Evolutionary conservation across 208 protist genomes (phyloP).

Genomic region (Crithidia sp.): DNA sequence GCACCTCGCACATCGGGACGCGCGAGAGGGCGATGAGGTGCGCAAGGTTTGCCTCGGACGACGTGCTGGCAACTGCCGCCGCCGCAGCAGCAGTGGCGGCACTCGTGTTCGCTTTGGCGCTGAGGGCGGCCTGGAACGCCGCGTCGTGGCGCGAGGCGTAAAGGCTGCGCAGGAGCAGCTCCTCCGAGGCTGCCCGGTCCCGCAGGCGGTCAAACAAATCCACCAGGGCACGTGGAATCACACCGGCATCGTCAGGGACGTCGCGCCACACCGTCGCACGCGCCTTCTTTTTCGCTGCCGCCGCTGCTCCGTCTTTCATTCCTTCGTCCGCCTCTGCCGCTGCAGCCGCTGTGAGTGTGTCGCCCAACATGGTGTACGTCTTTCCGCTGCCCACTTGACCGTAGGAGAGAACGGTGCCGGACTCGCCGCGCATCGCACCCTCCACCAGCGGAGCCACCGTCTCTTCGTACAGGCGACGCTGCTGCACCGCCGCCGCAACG

Average conservation of each 20-base stretch:
- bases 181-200: constrained; percentile 10
- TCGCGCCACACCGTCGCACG: neutral
- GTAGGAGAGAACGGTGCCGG: constrained; percentile 61
- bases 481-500: constrained; percentile 1
- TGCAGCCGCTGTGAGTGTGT: neutral
- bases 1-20: constrained; percentile 22
- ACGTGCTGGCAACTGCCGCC: neutral
- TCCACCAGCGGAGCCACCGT: constrained; percentile 53
- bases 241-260: constrained; percentile 7
- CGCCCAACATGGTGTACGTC: constrained; percentile 68
- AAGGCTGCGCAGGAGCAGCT: constrained; percentile 23
- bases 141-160: constrained; percentile 22
- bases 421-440: constrained; percentile 44
- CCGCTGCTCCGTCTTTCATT: neutral
- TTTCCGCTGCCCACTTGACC: constrained; percentile 73
- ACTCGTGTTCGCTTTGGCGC: neutral
- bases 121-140: neutral
- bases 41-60: neutral
- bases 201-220: constrained; percentile 9
- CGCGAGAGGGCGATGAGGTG: neutral
- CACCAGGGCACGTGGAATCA: neutral
- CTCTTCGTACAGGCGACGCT: constrained; percentile 14
- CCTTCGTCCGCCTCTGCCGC: neutral
- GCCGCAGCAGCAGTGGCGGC: neutral
- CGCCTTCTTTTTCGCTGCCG: neutral